Evolutionary conservation across 768 basidiomycete genomes (phyloP), one percentile per base, ranked within the genome.

Genomic region (Auricularia heimuer): DNA sequence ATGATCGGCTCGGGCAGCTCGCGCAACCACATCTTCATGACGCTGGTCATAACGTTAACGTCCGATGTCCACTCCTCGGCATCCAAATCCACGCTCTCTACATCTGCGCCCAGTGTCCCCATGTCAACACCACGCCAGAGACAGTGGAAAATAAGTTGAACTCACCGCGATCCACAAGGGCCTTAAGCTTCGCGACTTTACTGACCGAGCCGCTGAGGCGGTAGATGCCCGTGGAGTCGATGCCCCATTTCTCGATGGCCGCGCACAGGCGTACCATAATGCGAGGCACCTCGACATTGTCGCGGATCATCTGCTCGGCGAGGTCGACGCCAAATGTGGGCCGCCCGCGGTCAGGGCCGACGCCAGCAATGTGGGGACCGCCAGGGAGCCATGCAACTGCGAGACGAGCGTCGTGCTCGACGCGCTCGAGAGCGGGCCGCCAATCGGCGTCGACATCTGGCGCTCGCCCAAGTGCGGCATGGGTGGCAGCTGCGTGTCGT

Each of bases 281-380:
- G 4, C 78, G 81, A 11, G 97, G 97, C 12, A 98, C 86, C 68
- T 99, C 96, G 35, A 87, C 88, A 65, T 83, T 86, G 77, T 98
- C 94, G 67, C 97, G 81, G n/a, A 78, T 73, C 88, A 98, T 93
- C 75, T 98, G 95, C 71, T 96, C 94, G 0, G 88, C 86, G 36
- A 99, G 82, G 73, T 93, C 92, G 29, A 98, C 81, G 35, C 94
- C 95, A 71, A 98, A 99, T 2, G 94, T 97, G n/a, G 90, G 87
- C 62, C 82, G 80, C 37, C 84, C 84, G 74, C 81, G 86, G 71
- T 89, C 56, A 33, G 8, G 34, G 29, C 29, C 56, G 66, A 60
- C 29, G 24, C 34, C 47, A 29, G 36, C 63, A 62, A 44, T 39
- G 62, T 34, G 42, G 66, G 54, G 54, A 44, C 65, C n/a, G 62